Evolutionary conservation across 768 basidiomycete species (phyloP), one percentile per base, ranked within the genome.

Genomic region (Tubosaeta sp.): DNA sequence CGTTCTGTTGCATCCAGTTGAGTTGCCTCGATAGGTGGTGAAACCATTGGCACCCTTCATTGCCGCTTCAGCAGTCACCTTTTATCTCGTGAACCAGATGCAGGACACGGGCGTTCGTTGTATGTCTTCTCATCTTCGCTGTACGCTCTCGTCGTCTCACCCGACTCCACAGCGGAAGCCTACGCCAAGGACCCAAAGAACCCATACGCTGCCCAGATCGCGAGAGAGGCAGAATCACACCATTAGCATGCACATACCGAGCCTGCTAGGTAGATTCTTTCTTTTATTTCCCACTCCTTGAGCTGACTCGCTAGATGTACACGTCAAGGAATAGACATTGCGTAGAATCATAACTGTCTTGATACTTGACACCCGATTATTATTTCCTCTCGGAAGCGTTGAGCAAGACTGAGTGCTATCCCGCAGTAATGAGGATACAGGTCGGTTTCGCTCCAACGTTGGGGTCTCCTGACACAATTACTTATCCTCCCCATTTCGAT

Each of bases 11-110:
- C n/a, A 17, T 52, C 50, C 61, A 54, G 56, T 50, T 53, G 48
- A 55, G 46, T 57, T 52, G 9, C 35, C n/a, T 31, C 8, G 41
- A 50, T 62, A 92, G 89, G 71, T 92, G 61, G 56, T 77, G 53
- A 82, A 76, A 74, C 87, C 90, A 33, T 65, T 91, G 72, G 91
- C 88, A 80, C 88, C 89, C 9, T 92, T 91, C 79, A 74, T 89
- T 60, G 75, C 77, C 34, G 84, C 89, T 31, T 79, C 80, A 7
- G 62, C 68, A 14, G 63, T 91, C 54, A 86, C 85, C 14, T 78
- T 81, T 61, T 91, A 81, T 72, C 76, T 85, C 51, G 78, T 91
- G 39, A 68, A 73, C 25, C 82, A 81, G 64, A 73, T 83, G 62
- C 88, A 91, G 70, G 80, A 84, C n/a, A 65, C 75, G 14, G 84